Conservation (phyloP, 176 grass and related monocot genomes). For the Rhynchospora tenuis region DNA sequence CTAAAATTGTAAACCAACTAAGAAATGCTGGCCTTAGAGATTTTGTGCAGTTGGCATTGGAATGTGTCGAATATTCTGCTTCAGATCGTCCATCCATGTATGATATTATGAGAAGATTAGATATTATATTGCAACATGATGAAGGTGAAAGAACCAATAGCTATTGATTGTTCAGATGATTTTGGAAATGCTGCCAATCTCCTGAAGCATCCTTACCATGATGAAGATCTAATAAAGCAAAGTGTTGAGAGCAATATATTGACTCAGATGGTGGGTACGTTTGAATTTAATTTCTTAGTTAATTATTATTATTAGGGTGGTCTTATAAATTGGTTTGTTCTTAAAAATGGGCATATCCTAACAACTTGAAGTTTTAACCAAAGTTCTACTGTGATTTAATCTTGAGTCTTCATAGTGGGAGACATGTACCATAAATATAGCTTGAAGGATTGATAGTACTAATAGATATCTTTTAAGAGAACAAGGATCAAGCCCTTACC, state of each 20-base stretch:
- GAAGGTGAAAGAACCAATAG: neutral
- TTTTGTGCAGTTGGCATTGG: conserved; percentile 62
- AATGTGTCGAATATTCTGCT: conserved; percentile 45
- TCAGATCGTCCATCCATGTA: conserved; percentile 33
- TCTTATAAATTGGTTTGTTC: too few relatives aligned
- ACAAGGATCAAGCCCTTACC: too few relatives aligned
- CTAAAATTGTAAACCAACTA: conserved; percentile 31
- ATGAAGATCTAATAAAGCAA: neutral
- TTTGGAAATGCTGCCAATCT: neutral
- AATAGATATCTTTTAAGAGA: too few relatives aligned
- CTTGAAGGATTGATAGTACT: too few relatives aligned
- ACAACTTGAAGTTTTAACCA: too few relatives aligned
- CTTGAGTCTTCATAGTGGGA: too few relatives aligned
- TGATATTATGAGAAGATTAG: conserved; percentile 46
- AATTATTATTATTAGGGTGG: too few relatives aligned
- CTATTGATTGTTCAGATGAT: neutral
- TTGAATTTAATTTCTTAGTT: too few relatives aligned
- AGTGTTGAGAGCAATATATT: neutral
- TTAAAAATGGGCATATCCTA: too few relatives aligned
- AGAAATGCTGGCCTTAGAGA: conserved; percentile 26
- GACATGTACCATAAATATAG: too few relatives aligned
- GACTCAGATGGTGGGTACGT: neutral
- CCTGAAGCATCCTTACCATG: neutral
- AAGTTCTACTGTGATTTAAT: too few relatives aligned
- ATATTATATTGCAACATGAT: conserved; percentile 53